phyloP scores from a whole-genome alignment of 257 asterid genomes.

The Lithospermum erythrorhizon region DNA sequence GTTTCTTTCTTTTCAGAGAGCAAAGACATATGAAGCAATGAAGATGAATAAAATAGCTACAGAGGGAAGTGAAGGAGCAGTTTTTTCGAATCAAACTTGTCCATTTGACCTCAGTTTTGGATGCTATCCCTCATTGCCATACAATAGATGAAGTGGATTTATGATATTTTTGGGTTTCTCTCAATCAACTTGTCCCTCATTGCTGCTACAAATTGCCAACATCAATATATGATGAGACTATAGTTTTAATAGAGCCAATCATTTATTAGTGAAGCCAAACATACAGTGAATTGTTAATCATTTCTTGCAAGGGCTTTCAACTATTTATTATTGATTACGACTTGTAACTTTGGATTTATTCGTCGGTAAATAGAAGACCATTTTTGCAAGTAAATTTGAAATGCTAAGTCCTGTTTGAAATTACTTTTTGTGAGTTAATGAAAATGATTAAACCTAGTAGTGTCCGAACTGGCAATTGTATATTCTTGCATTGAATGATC shows the following conservation, averaged over 20 bases:
- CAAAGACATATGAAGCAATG: constrained; percentile 50
- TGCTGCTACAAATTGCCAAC: constrained; percentile 8
- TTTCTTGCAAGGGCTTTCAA: constrained; percentile 2
- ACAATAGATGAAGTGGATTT: constrained; percentile 26
- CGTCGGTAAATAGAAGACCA: background rate
- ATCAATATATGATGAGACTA: background rate
- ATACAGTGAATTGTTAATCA: background rate
- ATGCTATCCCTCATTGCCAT: constrained; percentile 29
- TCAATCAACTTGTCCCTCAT: constrained; percentile 19
- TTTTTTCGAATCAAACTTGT: constrained; percentile 23
- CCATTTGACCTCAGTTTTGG: constrained; percentile 32
- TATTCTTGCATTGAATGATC: too few relatives aligned
- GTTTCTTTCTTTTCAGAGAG: constrained; percentile 33
- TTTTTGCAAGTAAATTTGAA: too few relatives aligned
- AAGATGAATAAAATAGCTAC: constrained; percentile 29
- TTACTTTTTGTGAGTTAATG: too few relatives aligned
- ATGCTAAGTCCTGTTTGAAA: too few relatives aligned
- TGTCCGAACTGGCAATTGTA: too few relatives aligned
- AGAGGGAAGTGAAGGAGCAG: constrained; percentile 29
- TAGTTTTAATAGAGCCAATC: constrained; percentile 9
- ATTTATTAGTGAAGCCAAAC: constrained; percentile 13
- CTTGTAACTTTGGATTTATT: background rate
- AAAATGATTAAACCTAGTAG: too few relatives aligned
- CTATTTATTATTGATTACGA: background rate
- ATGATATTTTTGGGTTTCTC: background rate